phyloP scores from a whole-genome alignment of 257 asterid species.

The Buddleja alternifolia region DNA sequence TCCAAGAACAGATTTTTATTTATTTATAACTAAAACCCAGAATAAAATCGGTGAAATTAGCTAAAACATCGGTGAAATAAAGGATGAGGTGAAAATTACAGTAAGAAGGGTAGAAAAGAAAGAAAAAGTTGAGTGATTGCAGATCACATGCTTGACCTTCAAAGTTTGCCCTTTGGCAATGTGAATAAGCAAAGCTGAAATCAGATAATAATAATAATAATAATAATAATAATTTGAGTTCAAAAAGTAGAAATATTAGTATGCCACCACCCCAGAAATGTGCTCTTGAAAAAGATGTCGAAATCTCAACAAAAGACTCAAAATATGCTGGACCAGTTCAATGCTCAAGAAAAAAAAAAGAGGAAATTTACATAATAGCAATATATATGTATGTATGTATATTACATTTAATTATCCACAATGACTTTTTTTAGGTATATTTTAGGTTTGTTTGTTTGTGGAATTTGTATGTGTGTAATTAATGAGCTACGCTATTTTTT shows the following conservation, averaged over 20 bases:
- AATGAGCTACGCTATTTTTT: conserved; percentile 17
- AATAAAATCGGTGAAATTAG: conserved; percentile 26
- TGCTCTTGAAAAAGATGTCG: conserved; percentile 34
- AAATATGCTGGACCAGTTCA: conserved; percentile 58
- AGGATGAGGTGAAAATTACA: conserved; percentile 32
- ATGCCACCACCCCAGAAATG: conserved; percentile 42
- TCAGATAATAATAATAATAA: conserved; percentile 16
- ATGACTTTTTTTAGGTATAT: conserved; percentile 27
- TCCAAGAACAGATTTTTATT: conserved; percentile 21
- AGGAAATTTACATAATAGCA: neutral
- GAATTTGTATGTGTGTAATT: conserved; percentile 21
- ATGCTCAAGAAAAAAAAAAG: conserved; percentile 41
- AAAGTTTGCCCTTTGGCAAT: conserved; percentile 28
- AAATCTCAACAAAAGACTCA: conserved; percentile 46
- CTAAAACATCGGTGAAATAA: conserved; percentile 36
- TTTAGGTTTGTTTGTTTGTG: conserved; percentile 30
- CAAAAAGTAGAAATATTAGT: conserved; percentile 24
- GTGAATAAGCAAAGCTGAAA: conserved; percentile 44
- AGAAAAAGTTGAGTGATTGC: conserved; percentile 33
- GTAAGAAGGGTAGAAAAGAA: conserved; percentile 6
- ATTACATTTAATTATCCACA: conserved; percentile 21
- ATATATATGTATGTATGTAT: no score
- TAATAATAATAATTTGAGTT: conserved; percentile 27
- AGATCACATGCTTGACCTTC: conserved; percentile 53
- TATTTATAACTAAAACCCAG: conserved; percentile 17